These are phyloP conservation scores for Chaetomium strumarium DNA, from an alignment of 2,329 filamentous ascomycete species.

Conservation along the genomic window DNA sequence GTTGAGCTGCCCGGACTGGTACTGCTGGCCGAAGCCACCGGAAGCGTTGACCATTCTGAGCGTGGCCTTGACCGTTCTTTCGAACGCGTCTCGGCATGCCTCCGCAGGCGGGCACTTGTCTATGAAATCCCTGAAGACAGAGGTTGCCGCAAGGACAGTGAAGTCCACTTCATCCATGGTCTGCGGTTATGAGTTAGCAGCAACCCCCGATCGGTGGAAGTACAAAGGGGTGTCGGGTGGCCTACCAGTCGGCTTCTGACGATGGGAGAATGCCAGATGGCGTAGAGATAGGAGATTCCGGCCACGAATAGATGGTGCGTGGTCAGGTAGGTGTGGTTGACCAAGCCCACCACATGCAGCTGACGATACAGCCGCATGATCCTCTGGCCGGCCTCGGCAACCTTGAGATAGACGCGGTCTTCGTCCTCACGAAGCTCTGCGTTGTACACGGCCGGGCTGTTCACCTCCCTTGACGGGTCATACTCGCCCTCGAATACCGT, in stretches of 20 bases:
- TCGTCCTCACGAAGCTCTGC: slow-evolving; percentile 71
- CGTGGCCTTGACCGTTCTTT: slow-evolving; percentile 90
- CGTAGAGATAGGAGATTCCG: slow-evolving; percentile 91
- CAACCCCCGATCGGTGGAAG: neutral
- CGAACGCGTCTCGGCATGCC: slow-evolving; percentile 89
- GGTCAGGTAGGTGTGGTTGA: slow-evolving; percentile 93
- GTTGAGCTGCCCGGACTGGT: slow-evolving; percentile 6
- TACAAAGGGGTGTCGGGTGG: slow-evolving; percentile 31
- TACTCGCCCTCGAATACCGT: slow-evolving; percentile 77
- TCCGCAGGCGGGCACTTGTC: slow-evolving; percentile 94
- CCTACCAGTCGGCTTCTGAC: slow-evolving; percentile 80
- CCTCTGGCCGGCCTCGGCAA: slow-evolving; percentile 90
- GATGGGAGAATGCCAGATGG: slow-evolving; percentile 90
- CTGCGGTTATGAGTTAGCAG: slow-evolving; percentile 36
- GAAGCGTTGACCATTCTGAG: slow-evolving; percentile 90
- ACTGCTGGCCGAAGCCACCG: slow-evolving; percentile 63
- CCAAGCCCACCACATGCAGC: slow-evolving; percentile 77
- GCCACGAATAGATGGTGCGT: slow-evolving; percentile 98
- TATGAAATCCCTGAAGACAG: slow-evolving; percentile 83
- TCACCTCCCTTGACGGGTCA: slow-evolving; percentile 57
- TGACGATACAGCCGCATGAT: slow-evolving; percentile 87
- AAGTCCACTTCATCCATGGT: slow-evolving; percentile 97
- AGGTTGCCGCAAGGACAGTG: slow-evolving; percentile 87
- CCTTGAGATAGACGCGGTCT: slow-evolving; percentile 86
- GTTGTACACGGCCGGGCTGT: slow-evolving; percentile 56